phyloP scores from a whole-genome alignment of 2,329 filamentous ascomycete genomes.

The Ilyonectria sp. region DNA sequence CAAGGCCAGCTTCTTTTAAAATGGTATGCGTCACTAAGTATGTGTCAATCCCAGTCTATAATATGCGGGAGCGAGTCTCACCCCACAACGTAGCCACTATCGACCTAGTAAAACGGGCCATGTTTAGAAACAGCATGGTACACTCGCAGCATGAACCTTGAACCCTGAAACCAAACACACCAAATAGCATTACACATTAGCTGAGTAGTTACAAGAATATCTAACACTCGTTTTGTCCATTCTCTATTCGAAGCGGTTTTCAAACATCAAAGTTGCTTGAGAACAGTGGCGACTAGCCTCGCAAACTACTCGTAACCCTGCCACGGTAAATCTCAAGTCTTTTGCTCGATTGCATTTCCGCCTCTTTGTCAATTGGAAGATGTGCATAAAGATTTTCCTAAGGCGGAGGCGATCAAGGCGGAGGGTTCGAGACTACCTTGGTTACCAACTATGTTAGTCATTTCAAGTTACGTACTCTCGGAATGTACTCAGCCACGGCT shows the following conservation, averaged over 20 bases:
- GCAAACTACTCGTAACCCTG: conserved; percentile 3
- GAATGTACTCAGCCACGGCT: background rate
- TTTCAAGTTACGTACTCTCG: conserved; percentile 1
- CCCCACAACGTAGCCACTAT: background rate
- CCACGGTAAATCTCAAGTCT: background rate
- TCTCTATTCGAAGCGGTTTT: no score
- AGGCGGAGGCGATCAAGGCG: background rate
- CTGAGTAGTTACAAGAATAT: no score
- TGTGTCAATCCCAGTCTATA: background rate
- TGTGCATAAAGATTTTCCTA: no score
- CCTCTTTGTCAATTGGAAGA: no score
- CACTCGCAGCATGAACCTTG: background rate
- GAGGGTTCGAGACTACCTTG: conserved; percentile 1
- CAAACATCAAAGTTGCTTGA: background rate
- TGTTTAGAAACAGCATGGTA: conserved; percentile 1
- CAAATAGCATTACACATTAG: background rate
- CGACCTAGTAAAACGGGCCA: background rate
- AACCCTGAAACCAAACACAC: background rate
- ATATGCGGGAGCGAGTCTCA: background rate
- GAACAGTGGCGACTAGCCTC: background rate
- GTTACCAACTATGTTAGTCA: background rate
- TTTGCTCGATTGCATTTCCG: no score
- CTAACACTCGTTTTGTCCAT: no score
- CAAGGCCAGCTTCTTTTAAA: background rate
- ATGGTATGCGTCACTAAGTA: conserved; percentile 4